These are phyloP conservation scores for Gentiana dahurica DNA, from an alignment of 257 asterid genomes.

Conservation along the genomic window DNA sequence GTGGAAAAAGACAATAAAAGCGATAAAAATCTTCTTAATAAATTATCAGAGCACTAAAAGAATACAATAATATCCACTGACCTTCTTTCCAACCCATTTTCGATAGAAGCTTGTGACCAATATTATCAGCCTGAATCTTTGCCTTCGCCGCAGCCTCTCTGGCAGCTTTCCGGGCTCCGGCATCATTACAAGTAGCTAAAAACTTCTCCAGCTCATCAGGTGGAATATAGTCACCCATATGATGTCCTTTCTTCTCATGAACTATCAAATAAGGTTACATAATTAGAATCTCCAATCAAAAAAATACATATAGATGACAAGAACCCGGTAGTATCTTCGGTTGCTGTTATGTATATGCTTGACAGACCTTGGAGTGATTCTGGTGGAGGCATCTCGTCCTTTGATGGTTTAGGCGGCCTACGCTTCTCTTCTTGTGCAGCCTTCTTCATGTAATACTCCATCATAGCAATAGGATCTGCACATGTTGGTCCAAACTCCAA, in stretches of 20 bases:
- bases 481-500: constrained; percentile 20
- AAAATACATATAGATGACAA: neutral
- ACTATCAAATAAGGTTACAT: constrained; percentile 17
- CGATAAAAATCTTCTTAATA: too few species aligned
- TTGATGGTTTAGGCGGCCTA: constrained; percentile 59
- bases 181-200: constrained; percentile 69
- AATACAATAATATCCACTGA: constrained; percentile 9
- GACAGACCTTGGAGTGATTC: constrained; percentile 58
- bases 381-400: constrained; percentile 98
- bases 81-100: constrained; percentile 99
- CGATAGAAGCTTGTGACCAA: constrained; percentile 74
- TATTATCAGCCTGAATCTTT: constrained; percentile 84
- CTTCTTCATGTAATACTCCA: constrained; percentile 88
- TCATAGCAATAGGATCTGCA: constrained; percentile 86
- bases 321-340: neutral
- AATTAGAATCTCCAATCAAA: constrained; percentile 2
- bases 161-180: constrained; percentile 43
- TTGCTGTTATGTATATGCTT: neutral
- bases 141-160: constrained; percentile 51
- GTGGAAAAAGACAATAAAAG: too few species aligned
- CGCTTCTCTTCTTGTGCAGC: constrained; percentile 81
- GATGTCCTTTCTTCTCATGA: constrained; percentile 70
- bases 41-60: neutral
- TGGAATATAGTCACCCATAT: constrained; percentile 96
- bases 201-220: constrained; percentile 85